A percentile compares a stretch with the other conserved stretches of the same genome.
phyloP scores from a whole-genome alignment of 1,284 basidiomycete species.

The Trametes pubescens region DNA sequence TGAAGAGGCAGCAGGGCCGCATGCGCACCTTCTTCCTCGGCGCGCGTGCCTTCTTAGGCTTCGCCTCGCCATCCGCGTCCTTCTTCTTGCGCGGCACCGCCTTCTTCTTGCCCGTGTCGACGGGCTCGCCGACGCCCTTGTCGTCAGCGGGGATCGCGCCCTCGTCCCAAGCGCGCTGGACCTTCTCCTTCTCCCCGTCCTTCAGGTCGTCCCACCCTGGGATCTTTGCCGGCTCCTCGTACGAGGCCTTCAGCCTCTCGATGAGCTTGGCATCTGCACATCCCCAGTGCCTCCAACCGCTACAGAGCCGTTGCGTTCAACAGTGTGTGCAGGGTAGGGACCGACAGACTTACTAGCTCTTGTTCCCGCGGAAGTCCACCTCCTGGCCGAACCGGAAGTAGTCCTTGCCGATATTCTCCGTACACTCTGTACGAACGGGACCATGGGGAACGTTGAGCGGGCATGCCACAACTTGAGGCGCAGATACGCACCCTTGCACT shows the following conservation, averaged over 20 bases:
- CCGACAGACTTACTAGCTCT: constrained; percentile 63
- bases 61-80: constrained; percentile 46
- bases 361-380: constrained; percentile 78
- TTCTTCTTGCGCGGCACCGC: constrained; percentile 45
- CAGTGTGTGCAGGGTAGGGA: constrained; percentile 1
- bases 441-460: background rate
- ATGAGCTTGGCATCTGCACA: constrained; percentile 76
- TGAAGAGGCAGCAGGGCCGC: background rate
- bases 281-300: constrained; percentile 83
- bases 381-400: constrained; percentile 76
- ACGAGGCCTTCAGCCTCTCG: constrained; percentile 70
- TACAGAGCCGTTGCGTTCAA: constrained; percentile 41
- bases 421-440: background rate
- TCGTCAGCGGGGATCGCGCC: constrained; percentile 84
- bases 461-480: background rate
- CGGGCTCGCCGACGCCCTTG: constrained; percentile 45
- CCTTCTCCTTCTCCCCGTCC: constrained; percentile 70
- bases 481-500: constrained; percentile 41
- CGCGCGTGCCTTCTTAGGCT: constrained; percentile 46
- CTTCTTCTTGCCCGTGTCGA: constrained; percentile 43
- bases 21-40: constrained; percentile 45
- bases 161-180: constrained; percentile 73
- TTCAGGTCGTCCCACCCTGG: constrained; percentile 75
- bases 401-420: constrained; percentile 70
- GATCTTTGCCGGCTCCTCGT: constrained; percentile 65